Percentiles rank a stretch among this genome's conserved stretches.
Conservation (phyloP, 306 rosid genomes). For the Lathyrus tuberosus region DNA sequence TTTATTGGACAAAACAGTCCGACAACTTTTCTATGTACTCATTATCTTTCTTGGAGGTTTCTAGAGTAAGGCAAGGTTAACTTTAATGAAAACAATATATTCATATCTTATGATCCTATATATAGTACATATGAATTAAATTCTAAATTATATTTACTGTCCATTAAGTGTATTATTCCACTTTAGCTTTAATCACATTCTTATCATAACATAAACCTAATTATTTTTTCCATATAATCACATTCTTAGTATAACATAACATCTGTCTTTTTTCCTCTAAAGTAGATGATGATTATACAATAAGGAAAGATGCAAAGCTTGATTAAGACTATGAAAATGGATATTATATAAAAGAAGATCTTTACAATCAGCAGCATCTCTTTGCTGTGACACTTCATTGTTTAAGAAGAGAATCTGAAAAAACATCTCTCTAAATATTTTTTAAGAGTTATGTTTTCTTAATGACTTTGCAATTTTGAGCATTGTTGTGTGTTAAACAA, state of each 20-base stretch:
- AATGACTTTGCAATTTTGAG: too few relatives aligned
- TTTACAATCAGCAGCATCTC: constrained; percentile 58
- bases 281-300: constrained; percentile 37
- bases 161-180: constrained; percentile 47
- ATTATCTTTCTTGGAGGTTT: too few relatives aligned
- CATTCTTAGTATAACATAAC: constrained; percentile 30
- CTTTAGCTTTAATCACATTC: constrained; percentile 31
- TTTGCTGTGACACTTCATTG: constrained; percentile 24
- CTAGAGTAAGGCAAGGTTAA: too few relatives aligned
- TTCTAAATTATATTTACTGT: constrained; percentile 42
- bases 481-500: constrained; percentile 20
- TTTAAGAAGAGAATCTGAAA: constrained; percentile 39
- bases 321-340: constrained; percentile 43
- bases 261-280: constrained; percentile 38
- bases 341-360: constrained; percentile 14
- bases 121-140: too few relatives aligned
- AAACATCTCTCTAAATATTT: constrained; percentile 33
- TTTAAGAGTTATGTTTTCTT: not conserved
- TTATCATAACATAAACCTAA: constrained; percentile 30
- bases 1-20: too few relatives aligned
- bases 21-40: too few relatives aligned
- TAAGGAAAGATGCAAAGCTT: constrained; percentile 54
- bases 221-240: constrained; percentile 2
- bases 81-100: too few relatives aligned
- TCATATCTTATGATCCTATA: too few relatives aligned